Evolutionary conservation across 2,329 filamentous ascomycete genomes (phyloP).

Genomic region (Fusarium illudens): DNA sequence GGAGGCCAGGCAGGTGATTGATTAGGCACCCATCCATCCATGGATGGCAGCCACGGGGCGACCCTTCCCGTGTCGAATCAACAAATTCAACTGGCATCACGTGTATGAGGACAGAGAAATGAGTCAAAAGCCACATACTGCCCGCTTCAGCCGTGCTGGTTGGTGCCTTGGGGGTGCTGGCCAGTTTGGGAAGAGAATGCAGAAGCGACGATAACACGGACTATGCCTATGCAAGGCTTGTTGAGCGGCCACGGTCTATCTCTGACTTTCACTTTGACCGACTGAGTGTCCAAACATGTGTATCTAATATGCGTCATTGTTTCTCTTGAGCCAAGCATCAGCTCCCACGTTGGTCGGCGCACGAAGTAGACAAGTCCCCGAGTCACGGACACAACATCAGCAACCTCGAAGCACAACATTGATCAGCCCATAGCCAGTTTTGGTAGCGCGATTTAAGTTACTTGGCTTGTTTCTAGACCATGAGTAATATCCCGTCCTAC

Average conservation of each 20-base stretch:
- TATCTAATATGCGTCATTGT: background rate
- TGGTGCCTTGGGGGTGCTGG: background rate
- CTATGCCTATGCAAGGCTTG: background rate
- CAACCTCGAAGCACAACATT: background rate
- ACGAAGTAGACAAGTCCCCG: background rate
- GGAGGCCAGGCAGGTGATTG: background rate
- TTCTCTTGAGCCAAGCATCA: background rate
- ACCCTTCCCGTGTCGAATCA: background rate
- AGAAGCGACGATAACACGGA: background rate
- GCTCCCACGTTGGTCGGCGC: background rate
- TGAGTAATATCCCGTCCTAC: background rate
- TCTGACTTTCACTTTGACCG: background rate
- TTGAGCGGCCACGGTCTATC: background rate
- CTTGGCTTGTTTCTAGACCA: background rate
- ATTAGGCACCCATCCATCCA: constrained; percentile 1
- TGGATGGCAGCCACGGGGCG: background rate
- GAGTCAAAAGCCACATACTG: background rate
- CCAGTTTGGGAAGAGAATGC: background rate
- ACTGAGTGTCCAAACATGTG: background rate
- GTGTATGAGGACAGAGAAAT: background rate
- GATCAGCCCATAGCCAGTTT: background rate
- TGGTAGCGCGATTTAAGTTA: background rate
- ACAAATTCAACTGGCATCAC: background rate
- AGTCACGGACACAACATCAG: background rate
- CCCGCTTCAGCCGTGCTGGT: background rate